Base-by-base conservation (phyloP, 2,329 filamentous ascomycete species). In the Calonectria pauciramosa region DNA sequence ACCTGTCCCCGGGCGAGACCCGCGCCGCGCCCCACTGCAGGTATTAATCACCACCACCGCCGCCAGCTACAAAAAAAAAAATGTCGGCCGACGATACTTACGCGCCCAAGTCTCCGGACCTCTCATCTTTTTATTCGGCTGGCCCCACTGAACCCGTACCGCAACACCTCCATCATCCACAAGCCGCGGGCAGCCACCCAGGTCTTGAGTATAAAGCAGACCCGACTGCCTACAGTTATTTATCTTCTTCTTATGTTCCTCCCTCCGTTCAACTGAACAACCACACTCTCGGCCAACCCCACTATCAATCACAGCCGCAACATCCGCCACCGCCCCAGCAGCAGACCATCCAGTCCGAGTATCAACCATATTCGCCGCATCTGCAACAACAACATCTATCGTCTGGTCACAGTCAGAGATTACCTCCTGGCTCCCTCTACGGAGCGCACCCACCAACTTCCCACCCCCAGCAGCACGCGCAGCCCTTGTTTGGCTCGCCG, bases 31-130 rank as follows among this genome's bases (percentile, higher is more conserved):
- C 75, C 79, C 79, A 81, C 76, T 69, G 44, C 34, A 59, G 41
- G 70, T 77, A 76, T 67, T 66, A 76, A 76, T 70, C 72, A 72
- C 59, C 60, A 71, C 77, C 75, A 72, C 71, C 68, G 67, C 70
- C 71, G 56, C 64, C 66, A 64, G 32, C 69, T 71, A 76, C 70
- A 75, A 76, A 78, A 80, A 80, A 80, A 80, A 82, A 80, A 82
- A 86, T 85, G 85, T 90, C 90, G 86, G 87, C 86, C 79, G 86
- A 87, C 82, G 88, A 89, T 80, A 86, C 85, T 75, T 91, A 91
- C 85, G 89, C 88, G 78, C 90, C 90, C 78, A 90, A 88, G 83
- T 91, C 90, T 80, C 90, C 90, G 81, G 90, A 91, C 85, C 87
- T 91, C 78, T 91, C 90, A 74, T 90, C 88, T 73, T 88, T 91